These are phyloP conservation scores for Chionographis japonica DNA, from an alignment of 106 monocot genomes.

Conservation along the genomic window DNA sequence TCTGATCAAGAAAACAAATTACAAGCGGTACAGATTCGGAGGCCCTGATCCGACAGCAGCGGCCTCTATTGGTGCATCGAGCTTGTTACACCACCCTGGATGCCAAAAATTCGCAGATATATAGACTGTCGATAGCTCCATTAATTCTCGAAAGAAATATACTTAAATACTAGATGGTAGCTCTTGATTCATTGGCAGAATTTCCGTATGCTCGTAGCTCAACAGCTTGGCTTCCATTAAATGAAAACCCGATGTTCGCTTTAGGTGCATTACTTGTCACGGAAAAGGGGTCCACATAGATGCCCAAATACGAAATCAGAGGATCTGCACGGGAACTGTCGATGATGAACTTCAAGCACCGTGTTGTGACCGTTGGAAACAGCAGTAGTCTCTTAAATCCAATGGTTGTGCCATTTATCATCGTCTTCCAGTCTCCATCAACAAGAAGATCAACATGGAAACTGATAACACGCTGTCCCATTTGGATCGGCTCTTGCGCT, in stretches of 20 bases:
- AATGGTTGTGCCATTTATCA: constrained; percentile 66
- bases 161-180: constrained; percentile 20
- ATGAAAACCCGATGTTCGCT: constrained; percentile 2
- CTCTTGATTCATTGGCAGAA: constrained; percentile 13
- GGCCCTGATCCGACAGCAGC: no score
- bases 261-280: background rate
- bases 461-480: constrained; percentile 86
- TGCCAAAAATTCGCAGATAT: no score
- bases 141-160: no score
- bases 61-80: no score
- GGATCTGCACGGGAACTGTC: constrained; percentile 79
- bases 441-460: constrained; percentile 62
- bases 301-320: constrained; percentile 65
- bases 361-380: constrained; percentile 39
- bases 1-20: no score
- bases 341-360: constrained; percentile 52
- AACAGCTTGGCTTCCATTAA: constrained; percentile 14
- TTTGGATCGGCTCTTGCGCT: constrained; percentile 86
- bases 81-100: no score
- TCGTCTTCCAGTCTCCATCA: constrained; percentile 50
- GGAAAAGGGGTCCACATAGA: constrained; percentile 59
- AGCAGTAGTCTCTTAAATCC: constrained; percentile 79
- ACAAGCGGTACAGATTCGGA: no score
- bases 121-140: no score
- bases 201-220: background rate